A percentile compares a stretch with the other conserved stretches of the same genome.
Evolutionary conservation across 2,329 filamentous ascomycete genomes (phyloP).

Genomic region (Microdochium nivale): DNA sequence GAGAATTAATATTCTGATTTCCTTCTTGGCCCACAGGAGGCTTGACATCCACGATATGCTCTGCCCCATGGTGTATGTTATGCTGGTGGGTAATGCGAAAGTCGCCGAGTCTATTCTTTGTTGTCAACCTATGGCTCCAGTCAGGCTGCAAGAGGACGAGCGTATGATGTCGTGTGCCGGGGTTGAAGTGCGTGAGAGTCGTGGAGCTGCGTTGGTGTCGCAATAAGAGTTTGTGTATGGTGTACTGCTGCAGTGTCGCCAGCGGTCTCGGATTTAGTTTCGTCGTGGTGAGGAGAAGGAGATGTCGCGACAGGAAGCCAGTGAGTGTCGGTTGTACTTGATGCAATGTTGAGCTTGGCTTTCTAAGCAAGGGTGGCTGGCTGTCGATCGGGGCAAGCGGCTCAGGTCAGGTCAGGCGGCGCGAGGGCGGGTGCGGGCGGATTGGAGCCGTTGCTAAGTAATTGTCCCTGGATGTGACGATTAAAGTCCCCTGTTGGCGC

Average conservation of each 20-base stretch:
- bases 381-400: constrained; percentile 3
- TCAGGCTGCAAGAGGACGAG: no score
- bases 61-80: constrained; percentile 46
- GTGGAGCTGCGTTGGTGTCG: no score
- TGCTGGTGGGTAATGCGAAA: background rate
- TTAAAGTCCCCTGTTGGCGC: background rate
- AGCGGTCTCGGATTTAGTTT: background rate
- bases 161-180: no score
- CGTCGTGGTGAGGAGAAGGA: constrained; percentile 4
- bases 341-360: constrained; percentile 6
- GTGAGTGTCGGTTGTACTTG: no score
- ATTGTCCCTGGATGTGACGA: background rate
- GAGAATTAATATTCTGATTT: constrained; percentile 91
- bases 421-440: background rate
- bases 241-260: background rate
- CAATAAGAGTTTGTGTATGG: no score
- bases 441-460: no score
- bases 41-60: constrained; percentile 61
- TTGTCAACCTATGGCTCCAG: no score
- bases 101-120: background rate
- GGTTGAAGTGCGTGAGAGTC: no score
- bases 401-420: background rate
- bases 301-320: constrained; percentile 5
- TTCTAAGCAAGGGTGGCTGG: constrained; percentile 12
- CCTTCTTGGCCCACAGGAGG: constrained; percentile 87